These are phyloP conservation scores for Trichophyton mentagrophytes DNA, from an alignment of 2,329 filamentous ascomycete species.

Conservation along the genomic window DNA sequence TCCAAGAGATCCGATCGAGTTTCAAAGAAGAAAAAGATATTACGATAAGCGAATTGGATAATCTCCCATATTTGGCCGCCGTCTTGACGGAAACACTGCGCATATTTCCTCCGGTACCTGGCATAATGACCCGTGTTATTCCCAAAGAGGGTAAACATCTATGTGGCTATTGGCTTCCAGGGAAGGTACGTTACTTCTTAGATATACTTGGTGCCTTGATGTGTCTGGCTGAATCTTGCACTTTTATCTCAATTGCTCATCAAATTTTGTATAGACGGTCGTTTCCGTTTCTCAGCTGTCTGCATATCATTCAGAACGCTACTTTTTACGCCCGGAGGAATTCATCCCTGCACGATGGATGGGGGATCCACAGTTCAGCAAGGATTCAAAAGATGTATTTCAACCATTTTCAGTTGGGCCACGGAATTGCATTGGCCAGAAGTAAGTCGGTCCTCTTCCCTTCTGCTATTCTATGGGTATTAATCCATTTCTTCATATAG, in stretches of 20 bases:
- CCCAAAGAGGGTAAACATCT: constrained; percentile 12
- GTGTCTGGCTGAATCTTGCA: no score
- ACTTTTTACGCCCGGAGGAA: constrained; percentile 14
- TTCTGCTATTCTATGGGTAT: background rate
- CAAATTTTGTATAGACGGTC: background rate
- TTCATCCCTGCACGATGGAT: constrained; percentile 18
- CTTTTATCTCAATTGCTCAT: background rate
- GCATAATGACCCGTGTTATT: constrained; percentile 14
- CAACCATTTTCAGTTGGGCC: constrained; percentile 15
- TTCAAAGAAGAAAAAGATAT: constrained; percentile 9
- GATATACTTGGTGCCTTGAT: background rate
- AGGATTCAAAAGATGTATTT: constrained; percentile 11
- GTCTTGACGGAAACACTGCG: constrained; percentile 17
- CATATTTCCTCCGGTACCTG: constrained; percentile 16
- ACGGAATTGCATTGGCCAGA: constrained; percentile 14
- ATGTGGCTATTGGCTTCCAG: constrained; percentile 14
- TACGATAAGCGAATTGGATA: constrained; percentile 4
- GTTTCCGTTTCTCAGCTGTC: constrained; percentile 13
- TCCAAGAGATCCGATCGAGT: constrained; percentile 7
- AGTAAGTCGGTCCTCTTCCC: constrained; percentile 7
- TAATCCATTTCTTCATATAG: background rate
- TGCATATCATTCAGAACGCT: constrained; percentile 9
- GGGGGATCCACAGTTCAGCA: constrained; percentile 2
- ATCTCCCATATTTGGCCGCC: constrained; percentile 14
- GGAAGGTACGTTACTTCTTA: constrained; percentile 6